Base-by-base conservation (phyloP, 768 basidiomycete species). In the Panaeolus cyanescens region DNA sequence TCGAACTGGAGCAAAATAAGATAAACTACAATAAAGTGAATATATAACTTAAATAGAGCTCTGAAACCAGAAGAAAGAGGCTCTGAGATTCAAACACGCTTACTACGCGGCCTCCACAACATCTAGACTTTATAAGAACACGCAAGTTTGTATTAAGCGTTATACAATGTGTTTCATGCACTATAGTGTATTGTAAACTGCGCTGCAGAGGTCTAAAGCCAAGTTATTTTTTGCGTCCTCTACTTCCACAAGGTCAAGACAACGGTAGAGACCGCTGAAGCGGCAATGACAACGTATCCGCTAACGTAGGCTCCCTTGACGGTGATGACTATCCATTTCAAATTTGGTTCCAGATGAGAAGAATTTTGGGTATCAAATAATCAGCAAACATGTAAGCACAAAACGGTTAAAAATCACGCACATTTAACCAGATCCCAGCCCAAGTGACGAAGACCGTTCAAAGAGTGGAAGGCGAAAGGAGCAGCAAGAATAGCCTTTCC, bases 361-460 rank as follows among this genome's bases (percentile, higher is more conserved):
- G 37, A 39, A 39, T 50, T 50, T 22, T 37, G 19, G 60, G 59
- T 28, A 39, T 37, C 19, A 60, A n/a, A n/a, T n/a, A n/a, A 19
- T 54, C 37, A 62, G 31, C 19, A 64, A 63, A 32, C 12, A 8
- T n/a, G 20, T 10, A 25, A 34, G 20, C 15, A 59, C 9, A 55
- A 15, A 40, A 45, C 9, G 30, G 15, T n/a, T 15, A 50, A 40
- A 6, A 60, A 60, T 8, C 30, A 86, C 95, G 66, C 68, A 98
- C 96, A 89, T 81, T 89, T 91, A 61, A 89, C 88, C 71, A 84
- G 75, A 77, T 98, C 96, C 96, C 96, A 99, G 32, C 76, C 74
- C 68, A 99, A 77, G 80, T 99, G 96, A 39, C 96, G 85, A 62
- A 98, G 63, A 3, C 96, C 96, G 75, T 98, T 98, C 75, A 87